Conservation (phyloP, 495 filamentous ascomycete species). For the Penicillium malachiteum region DNA sequence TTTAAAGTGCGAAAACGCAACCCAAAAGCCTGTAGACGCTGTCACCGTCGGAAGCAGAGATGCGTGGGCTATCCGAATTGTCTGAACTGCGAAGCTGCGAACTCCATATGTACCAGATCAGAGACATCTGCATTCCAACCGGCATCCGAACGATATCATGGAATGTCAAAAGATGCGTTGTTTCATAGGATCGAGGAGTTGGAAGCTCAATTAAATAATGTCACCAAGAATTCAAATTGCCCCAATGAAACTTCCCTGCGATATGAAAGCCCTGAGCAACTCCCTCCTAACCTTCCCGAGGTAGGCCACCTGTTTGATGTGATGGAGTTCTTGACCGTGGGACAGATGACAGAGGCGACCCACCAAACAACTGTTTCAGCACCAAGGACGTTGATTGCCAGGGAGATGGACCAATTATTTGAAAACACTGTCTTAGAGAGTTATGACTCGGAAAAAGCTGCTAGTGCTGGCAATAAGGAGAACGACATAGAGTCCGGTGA, state of each 20-base stretch:
- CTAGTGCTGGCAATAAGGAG: constrained; percentile 5
- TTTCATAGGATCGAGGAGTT: constrained; percentile 22
- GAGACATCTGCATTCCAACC: constrained; percentile 3
- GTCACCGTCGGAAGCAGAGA: constrained; percentile 24
- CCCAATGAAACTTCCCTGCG: neutral
- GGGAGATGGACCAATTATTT: constrained; percentile 25
- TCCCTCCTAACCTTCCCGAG: neutral
- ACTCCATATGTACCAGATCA: constrained; percentile 14
- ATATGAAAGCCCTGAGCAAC: neutral
- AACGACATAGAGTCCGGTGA: constrained; percentile 8
- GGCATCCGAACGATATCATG: constrained; percentile 24
- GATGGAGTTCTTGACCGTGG: constrained; percentile 28
- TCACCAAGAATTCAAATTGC: neutral
- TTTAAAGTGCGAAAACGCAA: constrained; percentile 26
- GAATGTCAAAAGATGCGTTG: constrained; percentile 25
- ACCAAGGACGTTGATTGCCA: neutral
- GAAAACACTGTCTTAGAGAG: constrained; percentile 21
- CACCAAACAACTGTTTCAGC: neutral
- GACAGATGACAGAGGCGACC: neutral
- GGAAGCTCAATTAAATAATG: constrained; percentile 18
- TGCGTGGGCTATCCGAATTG: constrained; percentile 24
- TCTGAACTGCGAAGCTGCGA: constrained; percentile 18
- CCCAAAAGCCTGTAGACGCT: constrained; percentile 23
- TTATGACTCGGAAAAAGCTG: constrained; percentile 18
- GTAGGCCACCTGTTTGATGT: constrained; percentile 5